Evolutionary conservation across 371 early-diverging fungal species (phyloP).

Genomic region (Conidiobolus incongruus): DNA sequence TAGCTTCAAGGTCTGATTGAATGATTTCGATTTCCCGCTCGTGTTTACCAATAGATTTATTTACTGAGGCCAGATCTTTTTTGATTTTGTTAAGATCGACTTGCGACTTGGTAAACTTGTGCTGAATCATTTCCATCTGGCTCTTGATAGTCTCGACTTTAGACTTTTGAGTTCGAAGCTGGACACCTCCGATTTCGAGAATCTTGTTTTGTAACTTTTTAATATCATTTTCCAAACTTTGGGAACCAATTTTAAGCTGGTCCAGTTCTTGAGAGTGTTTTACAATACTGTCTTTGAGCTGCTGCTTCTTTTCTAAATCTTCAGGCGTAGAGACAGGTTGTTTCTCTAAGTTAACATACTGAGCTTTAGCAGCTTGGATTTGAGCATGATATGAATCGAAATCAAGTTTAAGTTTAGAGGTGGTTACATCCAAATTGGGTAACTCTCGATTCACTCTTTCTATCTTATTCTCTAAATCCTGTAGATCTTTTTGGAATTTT

Average conservation of each 20-base stretch:
- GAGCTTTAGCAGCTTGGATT: background rate
- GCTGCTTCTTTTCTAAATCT: conserved; percentile 13
- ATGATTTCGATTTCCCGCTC: conserved; percentile 39
- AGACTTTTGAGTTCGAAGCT: conserved; percentile 60
- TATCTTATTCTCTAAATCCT: conserved; percentile 22
- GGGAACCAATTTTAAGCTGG: conserved; percentile 16
- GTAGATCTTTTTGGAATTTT: conserved; percentile 20
- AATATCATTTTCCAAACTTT: conserved; percentile 35
- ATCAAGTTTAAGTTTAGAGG: conserved; percentile 59
- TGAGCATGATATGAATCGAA: conserved; percentile 13
- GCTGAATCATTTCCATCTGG: conserved; percentile 35
- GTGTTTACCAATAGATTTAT: conserved; percentile 30
- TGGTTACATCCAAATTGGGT: conserved; percentile 31
- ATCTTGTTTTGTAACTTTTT: conserved; percentile 63
- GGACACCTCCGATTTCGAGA: conserved; percentile 73
- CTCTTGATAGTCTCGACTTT: conserved; percentile 64
- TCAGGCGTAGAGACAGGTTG: background rate
- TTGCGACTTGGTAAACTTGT: conserved; percentile 32
- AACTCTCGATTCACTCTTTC: conserved; percentile 25
- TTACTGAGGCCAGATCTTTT: conserved; percentile 42
- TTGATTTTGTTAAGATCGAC: conserved; percentile 49
- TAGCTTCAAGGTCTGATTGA: conserved; percentile 23
- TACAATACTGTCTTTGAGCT: conserved; percentile 15
- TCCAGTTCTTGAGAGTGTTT: conserved; percentile 13
- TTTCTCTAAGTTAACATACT: background rate